Conservation (phyloP, 176 grass and related monocot species). For the Pharus latifolius region DNA sequence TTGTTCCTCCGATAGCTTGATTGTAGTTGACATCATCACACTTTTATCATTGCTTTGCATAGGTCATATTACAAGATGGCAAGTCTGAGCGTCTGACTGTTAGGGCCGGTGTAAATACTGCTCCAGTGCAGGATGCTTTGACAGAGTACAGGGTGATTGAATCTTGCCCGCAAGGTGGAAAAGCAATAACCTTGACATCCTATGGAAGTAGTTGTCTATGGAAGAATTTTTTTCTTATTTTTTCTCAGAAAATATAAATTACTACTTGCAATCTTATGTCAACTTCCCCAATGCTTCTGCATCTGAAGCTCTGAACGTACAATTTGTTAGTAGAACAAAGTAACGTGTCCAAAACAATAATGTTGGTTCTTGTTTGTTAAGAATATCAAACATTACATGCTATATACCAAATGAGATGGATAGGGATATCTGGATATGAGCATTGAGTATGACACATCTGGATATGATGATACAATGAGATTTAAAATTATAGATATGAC, state of each 20-base stretch:
- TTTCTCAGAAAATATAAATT: background rate
- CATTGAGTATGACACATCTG: background rate
- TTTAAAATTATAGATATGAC: background rate
- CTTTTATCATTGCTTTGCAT: slow-evolving; percentile 20
- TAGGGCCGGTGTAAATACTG: slow-evolving; percentile 32
- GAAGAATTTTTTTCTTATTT: background rate
- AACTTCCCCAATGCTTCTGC: background rate
- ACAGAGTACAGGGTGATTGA: slow-evolving; percentile 85
- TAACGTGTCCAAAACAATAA: background rate
- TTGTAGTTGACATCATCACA: background rate
- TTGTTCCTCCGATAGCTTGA: background rate
- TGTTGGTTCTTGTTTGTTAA: background rate
- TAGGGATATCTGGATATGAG: background rate
- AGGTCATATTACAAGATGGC: slow-evolving; percentile 79
- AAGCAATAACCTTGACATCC: background rate
- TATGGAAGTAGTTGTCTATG: background rate
- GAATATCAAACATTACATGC: background rate
- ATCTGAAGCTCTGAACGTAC: background rate
- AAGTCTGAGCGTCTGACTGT: slow-evolving; percentile 74
- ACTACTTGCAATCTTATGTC: background rate
- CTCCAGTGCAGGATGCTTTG: slow-evolving; percentile 66
- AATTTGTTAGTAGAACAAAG: background rate
- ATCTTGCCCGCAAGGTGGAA: slow-evolving; percentile 55
- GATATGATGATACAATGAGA: background rate
- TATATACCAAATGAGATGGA: background rate